A percentile compares a stretch with the other conserved stretches of the same genome.
Evolutionary conservation across 2,329 filamentous ascomycete species (phyloP).

Genomic region (Domatiomyces catenatus): DNA sequence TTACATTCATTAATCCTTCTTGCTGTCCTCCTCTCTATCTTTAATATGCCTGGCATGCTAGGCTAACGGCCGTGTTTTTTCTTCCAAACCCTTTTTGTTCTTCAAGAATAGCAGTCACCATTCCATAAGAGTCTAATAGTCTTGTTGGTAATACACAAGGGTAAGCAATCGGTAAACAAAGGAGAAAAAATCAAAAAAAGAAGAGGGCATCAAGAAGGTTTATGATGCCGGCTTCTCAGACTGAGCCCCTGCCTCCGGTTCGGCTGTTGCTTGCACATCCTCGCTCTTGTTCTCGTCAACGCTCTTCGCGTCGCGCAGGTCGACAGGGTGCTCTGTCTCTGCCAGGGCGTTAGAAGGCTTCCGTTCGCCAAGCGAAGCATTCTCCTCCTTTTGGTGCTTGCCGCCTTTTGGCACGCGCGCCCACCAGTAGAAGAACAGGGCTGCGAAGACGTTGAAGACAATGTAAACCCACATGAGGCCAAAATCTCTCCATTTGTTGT

Average conservation of each 20-base stretch:
- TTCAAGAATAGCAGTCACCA: too few relatives aligned
- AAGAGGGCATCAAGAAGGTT: neutral
- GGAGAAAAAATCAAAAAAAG: neutral
- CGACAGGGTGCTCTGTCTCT: neutral
- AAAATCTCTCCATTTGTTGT: slow-evolving; percentile 51
- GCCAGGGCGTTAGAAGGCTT: slow-evolving; percentile 1
- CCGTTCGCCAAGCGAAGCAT: neutral
- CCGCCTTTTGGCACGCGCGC: slow-evolving; percentile 38
- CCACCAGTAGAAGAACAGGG: slow-evolving; percentile 47
- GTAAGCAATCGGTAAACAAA: neutral
- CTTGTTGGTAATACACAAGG: neutral
- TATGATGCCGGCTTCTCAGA: neutral
- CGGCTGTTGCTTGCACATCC: neutral
- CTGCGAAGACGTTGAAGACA: slow-evolving; percentile 45
- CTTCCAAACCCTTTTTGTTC: too few relatives aligned
- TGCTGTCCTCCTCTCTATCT: too few relatives aligned
- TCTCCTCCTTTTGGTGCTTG: slow-evolving; percentile 6
- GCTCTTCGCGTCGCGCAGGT: neutral
- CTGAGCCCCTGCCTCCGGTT: neutral
- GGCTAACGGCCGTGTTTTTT: too few relatives aligned
- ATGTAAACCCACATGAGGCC: slow-evolving; percentile 56
- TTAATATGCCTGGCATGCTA: too few relatives aligned
- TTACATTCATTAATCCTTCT: too few relatives aligned
- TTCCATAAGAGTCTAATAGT: too few relatives aligned
- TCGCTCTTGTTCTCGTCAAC: neutral